Evolutionary conservation across 2,329 filamentous ascomycete species (phyloP), one percentile per base, ranked within the genome.

Genomic region (Ophiostoma sp.): DNA sequence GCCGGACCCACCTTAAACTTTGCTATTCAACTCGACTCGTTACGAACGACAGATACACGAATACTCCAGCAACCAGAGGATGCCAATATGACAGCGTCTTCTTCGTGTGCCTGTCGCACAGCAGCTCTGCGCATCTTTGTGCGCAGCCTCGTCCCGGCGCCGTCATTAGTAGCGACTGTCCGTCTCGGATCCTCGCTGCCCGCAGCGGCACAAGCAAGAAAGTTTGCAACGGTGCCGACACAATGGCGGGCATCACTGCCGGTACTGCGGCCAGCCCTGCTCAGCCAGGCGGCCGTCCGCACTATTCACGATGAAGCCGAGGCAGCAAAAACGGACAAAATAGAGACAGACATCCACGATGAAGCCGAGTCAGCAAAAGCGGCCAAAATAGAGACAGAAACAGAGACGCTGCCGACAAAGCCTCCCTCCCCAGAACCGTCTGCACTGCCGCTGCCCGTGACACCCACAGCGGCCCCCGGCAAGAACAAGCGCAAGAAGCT

Each of bases 71-170:
- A 31, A 3, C 27, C 27, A 31, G 27, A 31, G 27, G 27, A 70
- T 66, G 67, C 57, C 64, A 39, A 11, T 8, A 73, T 73, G 73
- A 70, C 48, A 20, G 31, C 66, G 2, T 8, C 60, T 2, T n/a
- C 52, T 10, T 62, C 33, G 17, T 74, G 73, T 67, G 70, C 66
- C 17, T 74, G 72, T 48, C 71, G 71, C 48, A 73, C 72, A 13
- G 71, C 69, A 17, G 70, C 71, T 1, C 71, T 73, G 27, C 69
- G 71, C 35, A 69, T 74, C 0, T 74, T 74, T 69, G 68, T 74
- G 48, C 71, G 52, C 52, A 72, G 71, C 54, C 69, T 74, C 44
- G 67, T 71, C 13, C 27, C 69, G 17, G 7, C 27, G 17, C n/a
- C 62, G 20, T 6, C 35, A 23, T 8, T 8, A 20, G 15, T 31